A percentile compares a stretch with the other conserved stretches of the same genome.
Conservation (phyloP, 441 rosid genomes). For the Corymbia calophylla region DNA sequence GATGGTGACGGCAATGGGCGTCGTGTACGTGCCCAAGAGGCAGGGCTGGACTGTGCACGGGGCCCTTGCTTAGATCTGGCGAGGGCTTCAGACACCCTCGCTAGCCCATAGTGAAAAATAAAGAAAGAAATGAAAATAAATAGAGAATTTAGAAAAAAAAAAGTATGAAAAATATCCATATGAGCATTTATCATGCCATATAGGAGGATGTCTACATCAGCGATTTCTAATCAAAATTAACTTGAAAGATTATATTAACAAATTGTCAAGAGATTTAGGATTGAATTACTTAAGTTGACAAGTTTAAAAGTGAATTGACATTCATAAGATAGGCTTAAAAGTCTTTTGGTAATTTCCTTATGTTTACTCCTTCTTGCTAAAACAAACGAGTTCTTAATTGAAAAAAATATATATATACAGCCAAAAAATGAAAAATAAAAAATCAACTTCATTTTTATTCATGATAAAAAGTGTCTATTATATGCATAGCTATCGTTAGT, state of each 20-base stretch:
- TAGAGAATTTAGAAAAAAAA: too few relatives aligned
- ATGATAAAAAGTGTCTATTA: not conserved
- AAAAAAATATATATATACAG: not conserved
- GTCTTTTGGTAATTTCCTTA: accelerated
- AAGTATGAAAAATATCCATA: accelerated
- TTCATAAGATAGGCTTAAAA: accelerated
- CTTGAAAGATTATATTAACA: accelerated
- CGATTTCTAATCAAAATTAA: accelerated
- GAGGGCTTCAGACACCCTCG: accelerated
- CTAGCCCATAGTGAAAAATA: accelerated
- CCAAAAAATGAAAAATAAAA: not conserved
- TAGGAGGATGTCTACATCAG: accelerated
- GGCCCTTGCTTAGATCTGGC: accelerated
- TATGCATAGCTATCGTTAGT: too few relatives aligned
- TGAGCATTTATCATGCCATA: accelerated
- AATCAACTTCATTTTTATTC: not conserved
- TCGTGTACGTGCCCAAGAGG: not conserved
- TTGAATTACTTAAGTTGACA: accelerated
- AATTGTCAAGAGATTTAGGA: not conserved
- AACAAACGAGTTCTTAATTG: not conserved
- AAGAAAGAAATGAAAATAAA: not conserved
- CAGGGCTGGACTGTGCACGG: not conserved
- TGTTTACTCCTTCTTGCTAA: not conserved
- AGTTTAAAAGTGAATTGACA: accelerated
- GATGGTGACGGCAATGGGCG: not conserved